Conservation (phyloP, 2,329 filamentous ascomycete genomes). For the Lecanicillium sp. region DNA sequence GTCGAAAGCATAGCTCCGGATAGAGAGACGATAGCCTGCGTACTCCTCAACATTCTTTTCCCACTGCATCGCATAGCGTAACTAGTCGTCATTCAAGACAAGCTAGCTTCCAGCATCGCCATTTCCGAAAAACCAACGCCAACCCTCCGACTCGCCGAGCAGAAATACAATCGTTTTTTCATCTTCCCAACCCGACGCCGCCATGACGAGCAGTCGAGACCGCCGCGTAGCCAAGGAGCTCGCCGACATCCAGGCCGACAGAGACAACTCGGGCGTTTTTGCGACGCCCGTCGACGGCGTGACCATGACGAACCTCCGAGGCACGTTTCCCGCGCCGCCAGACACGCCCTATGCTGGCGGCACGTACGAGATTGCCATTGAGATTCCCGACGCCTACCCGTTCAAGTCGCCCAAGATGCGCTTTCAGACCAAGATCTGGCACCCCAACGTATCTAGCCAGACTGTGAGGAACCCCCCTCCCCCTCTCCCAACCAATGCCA, state of each 20-base stretch:
- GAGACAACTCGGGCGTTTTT: constrained; percentile 63
- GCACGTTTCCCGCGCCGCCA: constrained; percentile 77
- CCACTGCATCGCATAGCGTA: no score
- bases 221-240: constrained; percentile 69
- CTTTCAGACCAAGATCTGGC: constrained; percentile 92
- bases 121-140: no score
- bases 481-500: no score
- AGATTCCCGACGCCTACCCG: constrained; percentile 81
- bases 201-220: constrained; percentile 43
- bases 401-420: constrained; percentile 89
- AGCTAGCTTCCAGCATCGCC: no score
- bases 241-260: constrained; percentile 65
- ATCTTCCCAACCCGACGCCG: no score
- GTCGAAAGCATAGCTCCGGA: no score
- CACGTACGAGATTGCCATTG: constrained; percentile 73
- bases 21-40: no score
- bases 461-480: constrained; percentile 61
- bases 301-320: constrained; percentile 75
- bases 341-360: constrained; percentile 92
- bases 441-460: constrained; percentile 91
- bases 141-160: no score
- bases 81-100: no score
- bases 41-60: no score
- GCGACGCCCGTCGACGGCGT: constrained; percentile 57
- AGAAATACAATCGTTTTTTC: no score